Percentiles rank a stretch among this genome's conserved stretches.
These are phyloP conservation scores for Cucurbita moschata DNA, from an alignment of 306 rosid species.

Conservation along the genomic window DNA sequence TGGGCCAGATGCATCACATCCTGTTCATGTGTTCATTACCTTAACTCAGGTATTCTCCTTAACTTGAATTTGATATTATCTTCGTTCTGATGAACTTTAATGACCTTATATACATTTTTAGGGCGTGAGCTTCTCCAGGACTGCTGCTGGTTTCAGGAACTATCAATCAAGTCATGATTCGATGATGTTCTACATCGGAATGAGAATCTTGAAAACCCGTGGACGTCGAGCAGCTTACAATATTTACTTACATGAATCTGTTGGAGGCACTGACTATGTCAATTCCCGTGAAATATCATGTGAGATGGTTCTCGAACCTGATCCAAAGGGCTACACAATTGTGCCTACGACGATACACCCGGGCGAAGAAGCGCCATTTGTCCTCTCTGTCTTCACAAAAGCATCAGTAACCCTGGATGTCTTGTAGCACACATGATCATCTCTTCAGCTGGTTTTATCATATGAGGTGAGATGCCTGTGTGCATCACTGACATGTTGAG, in stretches of 20 bases:
- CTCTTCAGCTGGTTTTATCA: conserved; percentile 18
- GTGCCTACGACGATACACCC: conserved; percentile 99
- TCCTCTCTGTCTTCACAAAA: conserved; percentile 94
- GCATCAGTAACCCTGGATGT: conserved; percentile 85
- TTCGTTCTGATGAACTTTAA: background rate
- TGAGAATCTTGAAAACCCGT: conserved; percentile 98
- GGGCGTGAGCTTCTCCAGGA: conserved; percentile 99
- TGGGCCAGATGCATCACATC: conserved; percentile 83
- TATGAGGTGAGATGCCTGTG: conserved; percentile 8
- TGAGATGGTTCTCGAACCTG: conserved; percentile 97
- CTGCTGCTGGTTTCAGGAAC: conserved; percentile 88
- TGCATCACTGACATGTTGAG: conserved; percentile 18
- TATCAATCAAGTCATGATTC: conserved; percentile 98
- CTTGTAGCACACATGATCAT: conserved; percentile 29
- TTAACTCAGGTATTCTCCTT: conserved; percentile 67
- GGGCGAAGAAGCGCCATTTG: conserved; percentile 98
- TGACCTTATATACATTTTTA: conserved; percentile 15
- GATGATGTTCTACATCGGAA: conserved; percentile 92
- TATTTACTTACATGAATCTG: conserved; percentile 92
- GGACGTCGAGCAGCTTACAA: conserved; percentile 92
- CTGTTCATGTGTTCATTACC: conserved; percentile 90
- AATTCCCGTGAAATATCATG: conserved; percentile 98
- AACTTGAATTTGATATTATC: background rate
- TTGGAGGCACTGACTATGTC: conserved; percentile 94
- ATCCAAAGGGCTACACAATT: conserved; percentile 95